Evolutionary conservation across 345 rosid genomes (phyloP).

Genomic region (Cardamine resedifolia): DNA sequence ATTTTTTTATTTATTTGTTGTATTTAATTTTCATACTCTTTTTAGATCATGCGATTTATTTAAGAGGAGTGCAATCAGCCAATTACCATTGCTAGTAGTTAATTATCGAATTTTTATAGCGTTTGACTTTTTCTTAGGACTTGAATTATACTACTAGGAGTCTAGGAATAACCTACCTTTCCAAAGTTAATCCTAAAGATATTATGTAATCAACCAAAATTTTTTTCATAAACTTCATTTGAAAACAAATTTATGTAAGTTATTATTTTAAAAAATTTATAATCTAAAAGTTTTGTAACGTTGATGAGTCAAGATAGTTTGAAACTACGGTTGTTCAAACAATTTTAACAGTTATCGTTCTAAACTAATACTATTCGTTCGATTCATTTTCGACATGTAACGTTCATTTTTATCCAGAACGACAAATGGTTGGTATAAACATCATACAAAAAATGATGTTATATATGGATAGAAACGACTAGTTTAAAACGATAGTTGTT

Average conservation of each 20-base stretch:
- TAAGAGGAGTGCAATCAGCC: background rate
- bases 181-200: background rate
- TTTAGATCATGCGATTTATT: background rate
- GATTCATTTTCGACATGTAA: background rate
- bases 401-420: background rate
- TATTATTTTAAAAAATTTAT: background rate
- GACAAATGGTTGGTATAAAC: background rate
- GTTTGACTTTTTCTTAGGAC: slow-evolving; percentile 6
- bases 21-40: background rate
- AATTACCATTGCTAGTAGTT: background rate
- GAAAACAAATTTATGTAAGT: background rate
- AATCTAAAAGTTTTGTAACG: background rate
- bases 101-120: background rate
- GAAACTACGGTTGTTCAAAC: too few relatives aligned
- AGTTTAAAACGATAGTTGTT: too few relatives aligned
- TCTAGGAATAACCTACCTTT: background rate
- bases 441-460: background rate
- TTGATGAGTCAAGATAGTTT: background rate
- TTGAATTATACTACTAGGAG: background rate
- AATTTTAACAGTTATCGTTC: too few relatives aligned
- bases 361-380: too few relatives aligned
- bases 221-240: too few relatives aligned
- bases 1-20: background rate
- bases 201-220: too few relatives aligned
- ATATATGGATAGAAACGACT: background rate